A percentile compares a stretch with the other conserved stretches of the same genome.
phyloP scores from a whole-genome alignment of 106 monocot species.

The Hemerocallis citrina region DNA sequence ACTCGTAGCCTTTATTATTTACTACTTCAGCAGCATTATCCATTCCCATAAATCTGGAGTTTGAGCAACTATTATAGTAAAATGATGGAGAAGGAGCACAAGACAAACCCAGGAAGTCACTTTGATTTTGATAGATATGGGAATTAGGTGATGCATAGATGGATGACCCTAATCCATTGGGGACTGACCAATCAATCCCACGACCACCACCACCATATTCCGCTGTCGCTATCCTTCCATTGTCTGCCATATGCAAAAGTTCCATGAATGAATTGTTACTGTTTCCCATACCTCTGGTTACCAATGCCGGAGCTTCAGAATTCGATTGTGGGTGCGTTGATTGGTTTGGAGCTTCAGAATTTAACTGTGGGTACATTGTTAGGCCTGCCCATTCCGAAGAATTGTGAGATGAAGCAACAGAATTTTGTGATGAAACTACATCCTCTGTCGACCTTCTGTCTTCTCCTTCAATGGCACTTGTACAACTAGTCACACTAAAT shows the following conservation, averaged over 20 bases:
- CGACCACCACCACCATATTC: slow-evolving; percentile 5
- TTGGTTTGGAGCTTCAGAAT: no score
- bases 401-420: slow-evolving; percentile 39
- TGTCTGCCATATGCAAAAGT: slow-evolving; percentile 50
- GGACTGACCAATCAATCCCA: not conserved
- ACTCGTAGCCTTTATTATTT: slow-evolving; percentile 6
- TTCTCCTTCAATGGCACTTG: slow-evolving; percentile 18
- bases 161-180: slow-evolving; percentile 1
- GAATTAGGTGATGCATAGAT: not conserved
- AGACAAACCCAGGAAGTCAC: not conserved
- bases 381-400: slow-evolving; percentile 24
- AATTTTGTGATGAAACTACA: slow-evolving; percentile 47
- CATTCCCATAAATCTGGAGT: slow-evolving; percentile 4
- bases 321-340: slow-evolving; percentile 12
- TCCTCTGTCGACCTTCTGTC: slow-evolving; percentile 17
- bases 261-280: slow-evolving; percentile 41
- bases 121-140: not conserved
- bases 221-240: slow-evolving; percentile 3
- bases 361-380: slow-evolving; percentile 12
- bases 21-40: not conserved
- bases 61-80: not conserved
- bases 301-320: slow-evolving; percentile 13
- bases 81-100: slow-evolving; percentile 1
- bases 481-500: slow-evolving; percentile 1
- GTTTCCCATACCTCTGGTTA: slow-evolving; percentile 7